phyloP scores from a whole-genome alignment of 768 basidiomycete species.

The Candolleomyces efflorescens region DNA sequence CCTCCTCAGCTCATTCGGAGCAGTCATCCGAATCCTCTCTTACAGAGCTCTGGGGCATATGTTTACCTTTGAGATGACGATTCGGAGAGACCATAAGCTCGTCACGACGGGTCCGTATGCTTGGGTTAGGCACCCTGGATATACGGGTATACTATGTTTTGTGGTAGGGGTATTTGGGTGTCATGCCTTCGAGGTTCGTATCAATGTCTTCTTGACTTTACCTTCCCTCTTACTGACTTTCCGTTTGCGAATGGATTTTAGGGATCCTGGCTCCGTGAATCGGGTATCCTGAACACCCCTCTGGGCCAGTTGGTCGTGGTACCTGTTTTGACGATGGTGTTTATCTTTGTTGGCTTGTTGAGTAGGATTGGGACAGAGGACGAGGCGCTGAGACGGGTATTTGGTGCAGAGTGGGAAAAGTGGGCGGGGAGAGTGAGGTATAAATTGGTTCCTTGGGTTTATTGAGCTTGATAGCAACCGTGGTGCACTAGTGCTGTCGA shows the following conservation, averaged over 20 bases:
- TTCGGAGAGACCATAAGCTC: constrained; percentile 41
- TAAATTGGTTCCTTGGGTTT: constrained; percentile 44
- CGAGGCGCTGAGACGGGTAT: constrained; percentile 31
- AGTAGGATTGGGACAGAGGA: constrained; percentile 44
- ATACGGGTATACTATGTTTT: constrained; percentile 36
- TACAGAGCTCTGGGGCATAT: constrained; percentile 42
- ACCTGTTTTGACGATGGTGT: constrained; percentile 22
- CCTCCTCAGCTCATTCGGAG: constrained; percentile 34
- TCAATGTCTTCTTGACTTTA: neutral
- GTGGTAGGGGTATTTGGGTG: constrained; percentile 30
- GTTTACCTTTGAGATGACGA: constrained; percentile 54
- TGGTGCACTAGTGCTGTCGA: no score
- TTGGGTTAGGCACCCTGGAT: constrained; percentile 48
- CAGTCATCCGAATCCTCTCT: constrained; percentile 36
- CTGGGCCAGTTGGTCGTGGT: constrained; percentile 25
- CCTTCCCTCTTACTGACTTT: no score
- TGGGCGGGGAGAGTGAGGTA: constrained; percentile 46
- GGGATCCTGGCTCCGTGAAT: constrained; percentile 45
- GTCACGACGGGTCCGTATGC: constrained; percentile 46
- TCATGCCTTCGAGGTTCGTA: constrained; percentile 31
- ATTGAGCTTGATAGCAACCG: constrained; percentile 17
- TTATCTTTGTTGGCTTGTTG: constrained; percentile 31
- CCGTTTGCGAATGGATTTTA: no score
- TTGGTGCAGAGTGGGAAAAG: constrained; percentile 37
- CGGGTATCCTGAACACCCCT: constrained; percentile 30